A percentile compares a stretch with the other conserved stretches of the same genome.
Evolutionary conservation across 179 eudicot genomes (phyloP).

Genomic region (Silene coronaria): DNA sequence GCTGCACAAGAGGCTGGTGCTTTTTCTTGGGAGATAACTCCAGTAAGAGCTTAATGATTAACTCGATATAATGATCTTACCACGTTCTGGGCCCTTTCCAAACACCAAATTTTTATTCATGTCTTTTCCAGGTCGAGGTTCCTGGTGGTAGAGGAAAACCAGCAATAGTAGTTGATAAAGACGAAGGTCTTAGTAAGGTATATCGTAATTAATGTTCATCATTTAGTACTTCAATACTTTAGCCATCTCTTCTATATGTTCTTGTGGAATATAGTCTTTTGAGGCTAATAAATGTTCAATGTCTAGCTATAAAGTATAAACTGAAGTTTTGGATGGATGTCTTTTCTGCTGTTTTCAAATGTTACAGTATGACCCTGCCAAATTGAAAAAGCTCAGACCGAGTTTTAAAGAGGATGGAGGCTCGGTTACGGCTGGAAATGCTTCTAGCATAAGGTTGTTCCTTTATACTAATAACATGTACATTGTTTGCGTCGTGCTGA

Average conservation of each 20-base stretch:
- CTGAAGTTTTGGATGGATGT: not conserved
- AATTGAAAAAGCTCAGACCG: constrained; percentile 46
- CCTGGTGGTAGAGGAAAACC: constrained; percentile 52
- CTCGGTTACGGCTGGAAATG: constrained; percentile 52
- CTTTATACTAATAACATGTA: not conserved
- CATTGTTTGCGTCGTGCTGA: too few species aligned
- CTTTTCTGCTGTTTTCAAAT: not conserved
- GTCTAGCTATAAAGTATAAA: not conserved
- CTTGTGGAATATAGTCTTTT: not conserved
- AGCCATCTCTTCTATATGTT: not conserved
- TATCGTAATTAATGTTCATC: not conserved
- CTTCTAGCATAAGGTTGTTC: constrained; percentile 44
- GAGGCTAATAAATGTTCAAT: not conserved
- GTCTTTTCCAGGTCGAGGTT: constrained; percentile 37
- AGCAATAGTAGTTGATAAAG: constrained; percentile 38
- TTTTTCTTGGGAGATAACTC: constrained; percentile 48
- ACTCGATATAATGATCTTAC: not conserved
- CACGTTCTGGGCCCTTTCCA: not conserved
- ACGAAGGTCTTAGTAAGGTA: constrained; percentile 47
- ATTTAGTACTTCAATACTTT: not conserved
- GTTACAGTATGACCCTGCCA: constrained; percentile 44
- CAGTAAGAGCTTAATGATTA: constrained; percentile 27
- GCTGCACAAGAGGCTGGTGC: constrained; percentile 46
- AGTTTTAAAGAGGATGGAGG: constrained; percentile 48
- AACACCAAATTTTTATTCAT: constrained; percentile 1